Percentiles rank a stretch among this genome's conserved stretches.
phyloP scores from a whole-genome alignment of 2,329 filamentous ascomycete species.

The Exophiala alcalophila region DNA sequence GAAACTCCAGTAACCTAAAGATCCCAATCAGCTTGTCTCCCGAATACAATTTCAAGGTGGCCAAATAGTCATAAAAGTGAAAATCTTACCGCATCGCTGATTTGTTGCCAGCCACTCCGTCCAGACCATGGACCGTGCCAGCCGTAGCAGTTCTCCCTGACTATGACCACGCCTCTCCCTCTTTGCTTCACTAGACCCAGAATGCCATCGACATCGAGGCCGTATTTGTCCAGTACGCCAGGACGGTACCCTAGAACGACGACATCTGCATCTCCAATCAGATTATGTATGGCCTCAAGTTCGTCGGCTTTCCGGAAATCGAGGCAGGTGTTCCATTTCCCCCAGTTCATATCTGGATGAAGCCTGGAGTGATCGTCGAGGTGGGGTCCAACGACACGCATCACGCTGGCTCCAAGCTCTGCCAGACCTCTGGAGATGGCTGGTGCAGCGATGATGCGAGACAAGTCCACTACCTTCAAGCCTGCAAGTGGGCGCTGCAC shows the following conservation, averaged over 20 bases:
- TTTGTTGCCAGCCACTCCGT: conserved; percentile 52
- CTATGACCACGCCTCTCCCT: conserved; percentile 47
- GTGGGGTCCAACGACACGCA: conserved; percentile 44
- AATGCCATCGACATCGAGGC: conserved; percentile 51
- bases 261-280: conserved; percentile 51
- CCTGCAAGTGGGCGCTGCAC: conserved; percentile 44
- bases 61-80: too few relatives aligned
- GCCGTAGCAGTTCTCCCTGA: conserved; percentile 52
- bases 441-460: conserved; percentile 45
- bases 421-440: conserved; percentile 42
- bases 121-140: conserved; percentile 45
- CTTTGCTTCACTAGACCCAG: conserved; percentile 40
- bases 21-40: too few relatives aligned
- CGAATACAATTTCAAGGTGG: too few relatives aligned
- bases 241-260: conserved; percentile 55
- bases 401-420: conserved; percentile 46
- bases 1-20: conserved; percentile 40
- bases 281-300: conserved; percentile 38
- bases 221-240: conserved; percentile 53
- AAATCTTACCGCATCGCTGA: conserved; percentile 48
- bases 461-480: conserved; percentile 50
- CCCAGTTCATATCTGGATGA: conserved; percentile 71
- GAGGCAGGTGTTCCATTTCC: conserved; percentile 63
- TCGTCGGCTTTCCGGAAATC: conserved; percentile 46
- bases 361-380: conserved; percentile 50